Evolutionary conservation across 441 rosid species (phyloP).

Genomic region (Gossypium schwendimanii): DNA sequence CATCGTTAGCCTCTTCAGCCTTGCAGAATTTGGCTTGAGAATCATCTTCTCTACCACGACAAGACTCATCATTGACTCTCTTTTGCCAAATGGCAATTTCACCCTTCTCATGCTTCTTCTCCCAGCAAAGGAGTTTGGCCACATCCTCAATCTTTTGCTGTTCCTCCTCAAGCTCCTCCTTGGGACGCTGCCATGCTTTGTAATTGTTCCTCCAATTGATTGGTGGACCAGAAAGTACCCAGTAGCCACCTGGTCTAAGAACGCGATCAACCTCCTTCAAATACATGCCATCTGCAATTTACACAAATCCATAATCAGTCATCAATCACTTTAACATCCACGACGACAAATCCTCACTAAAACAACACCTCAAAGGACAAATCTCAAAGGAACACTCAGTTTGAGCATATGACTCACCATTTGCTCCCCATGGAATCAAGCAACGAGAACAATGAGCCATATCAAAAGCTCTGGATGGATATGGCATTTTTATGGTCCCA

Average conservation of each 20-base stretch:
- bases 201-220: slow-evolving; percentile 66
- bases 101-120: slow-evolving; percentile 59
- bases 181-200: slow-evolving; percentile 71
- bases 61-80: slow-evolving; percentile 40
- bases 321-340: slow-evolving; percentile 1
- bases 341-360: slow-evolving; percentile 6
- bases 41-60: slow-evolving; percentile 48
- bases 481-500: slow-evolving; percentile 80
- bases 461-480: slow-evolving; percentile 83
- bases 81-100: slow-evolving; percentile 76
- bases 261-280: slow-evolving; percentile 74
- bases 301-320: slow-evolving; percentile 12
- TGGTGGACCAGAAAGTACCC: slow-evolving; percentile 73
- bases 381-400: not conserved
- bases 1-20: slow-evolving; percentile 60
- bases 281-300: slow-evolving; percentile 52
- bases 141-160: slow-evolving; percentile 55
- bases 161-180: slow-evolving; percentile 57
- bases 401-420: slow-evolving; percentile 44
- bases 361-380: not conserved
- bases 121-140: slow-evolving; percentile 71
- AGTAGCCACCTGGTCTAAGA: slow-evolving; percentile 71
- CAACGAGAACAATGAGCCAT: slow-evolving; percentile 99
- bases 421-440: slow-evolving; percentile 88
- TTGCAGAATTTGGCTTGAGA: slow-evolving; percentile 63